Evolutionary conservation across 208 protist genomes (phyloP), one percentile per base, ranked within the genome.

Genomic region (Angomonas desouzai): DNA sequence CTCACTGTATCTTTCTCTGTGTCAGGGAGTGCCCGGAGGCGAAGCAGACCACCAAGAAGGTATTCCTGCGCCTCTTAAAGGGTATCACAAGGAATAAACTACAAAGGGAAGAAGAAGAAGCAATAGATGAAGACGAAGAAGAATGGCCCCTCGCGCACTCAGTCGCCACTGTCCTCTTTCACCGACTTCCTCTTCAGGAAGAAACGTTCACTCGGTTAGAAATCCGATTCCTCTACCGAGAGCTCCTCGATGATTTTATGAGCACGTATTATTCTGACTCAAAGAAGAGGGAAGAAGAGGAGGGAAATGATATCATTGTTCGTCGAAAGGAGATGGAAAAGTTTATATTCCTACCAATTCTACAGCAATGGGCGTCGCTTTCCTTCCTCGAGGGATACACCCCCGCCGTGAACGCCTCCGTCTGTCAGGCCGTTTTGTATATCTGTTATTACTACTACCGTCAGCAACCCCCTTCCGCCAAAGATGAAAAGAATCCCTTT

Each of bases 281-380:
- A 23, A 36, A 36, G 10, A 11, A 28, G 13, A 20, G 48, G 6
- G 48, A 53, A 20, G 48, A 53, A 11, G 48, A 20, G 48, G 48
- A n/a, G 23, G 4, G 18, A 27, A 4, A 53, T 6, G 48, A 11
- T 23, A 11, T 23, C 23, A 11, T 27, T 53, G 48, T 53, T 53
- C 48, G 20, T n/a, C n/a, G 30, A 33, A 57, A 57, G 11, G 28
- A 57, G 30, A 57, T 33, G 7, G 51, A 57, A 34, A 34, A 57
- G 25, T 29, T 36, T 16, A 28, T 57, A 20, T 57, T 57, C 11
- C 9, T 33, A 16, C 29, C 51, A 30, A 11, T 57, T 28, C 30
- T 57, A 4, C 29, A 20, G 6, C 9, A 11, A 23, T 51, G 45
- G 45, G 4, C 18, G 3, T 32, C 10, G 3, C 11, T 25, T 57